Percentiles rank a stretch among this genome's conserved stretches.
phyloP scores from a whole-genome alignment of 208 protist genomes.

The Porcisia deanei region DNA sequence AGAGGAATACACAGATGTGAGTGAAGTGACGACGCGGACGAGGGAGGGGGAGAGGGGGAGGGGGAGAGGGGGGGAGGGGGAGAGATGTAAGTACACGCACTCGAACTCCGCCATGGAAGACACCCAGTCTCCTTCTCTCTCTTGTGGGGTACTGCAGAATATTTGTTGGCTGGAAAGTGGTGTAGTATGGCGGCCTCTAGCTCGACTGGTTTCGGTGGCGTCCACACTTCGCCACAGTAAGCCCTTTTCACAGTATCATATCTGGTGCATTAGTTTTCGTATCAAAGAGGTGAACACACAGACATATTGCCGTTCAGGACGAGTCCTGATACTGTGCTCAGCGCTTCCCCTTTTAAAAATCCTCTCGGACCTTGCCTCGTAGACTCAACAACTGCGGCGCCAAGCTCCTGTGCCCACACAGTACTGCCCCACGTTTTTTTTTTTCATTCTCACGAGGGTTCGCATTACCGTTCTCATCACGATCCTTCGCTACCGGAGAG shows the following conservation, averaged over 20 bases:
- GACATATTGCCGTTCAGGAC: neutral
- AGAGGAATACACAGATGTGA: too few relatives aligned
- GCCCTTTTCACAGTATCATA: neutral
- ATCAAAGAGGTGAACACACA: neutral
- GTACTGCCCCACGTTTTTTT: neutral
- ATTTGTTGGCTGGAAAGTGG: too few relatives aligned
- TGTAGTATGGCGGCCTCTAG: too few relatives aligned
- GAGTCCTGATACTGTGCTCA: neutral
- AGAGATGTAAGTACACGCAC: neutral
- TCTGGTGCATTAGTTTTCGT: neutral
- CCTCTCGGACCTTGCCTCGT: neutral
- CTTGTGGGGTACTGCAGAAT: too few relatives aligned
- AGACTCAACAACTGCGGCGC: neutral
- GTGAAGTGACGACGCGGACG: neutral
- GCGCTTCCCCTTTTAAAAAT: neutral
- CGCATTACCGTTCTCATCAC: neutral
- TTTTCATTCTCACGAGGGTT: too few relatives aligned
- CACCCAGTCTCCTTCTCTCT: neutral
- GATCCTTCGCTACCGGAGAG: neutral
- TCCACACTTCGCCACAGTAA: neutral
- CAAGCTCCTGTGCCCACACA: neutral
- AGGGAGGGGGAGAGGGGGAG: neutral
- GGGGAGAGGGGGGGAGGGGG: neutral
- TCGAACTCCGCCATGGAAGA: neutral
- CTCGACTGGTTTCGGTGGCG: neutral